phyloP scores from a whole-genome alignment of 306 rosid species.

The Carpinus fangiana region DNA sequence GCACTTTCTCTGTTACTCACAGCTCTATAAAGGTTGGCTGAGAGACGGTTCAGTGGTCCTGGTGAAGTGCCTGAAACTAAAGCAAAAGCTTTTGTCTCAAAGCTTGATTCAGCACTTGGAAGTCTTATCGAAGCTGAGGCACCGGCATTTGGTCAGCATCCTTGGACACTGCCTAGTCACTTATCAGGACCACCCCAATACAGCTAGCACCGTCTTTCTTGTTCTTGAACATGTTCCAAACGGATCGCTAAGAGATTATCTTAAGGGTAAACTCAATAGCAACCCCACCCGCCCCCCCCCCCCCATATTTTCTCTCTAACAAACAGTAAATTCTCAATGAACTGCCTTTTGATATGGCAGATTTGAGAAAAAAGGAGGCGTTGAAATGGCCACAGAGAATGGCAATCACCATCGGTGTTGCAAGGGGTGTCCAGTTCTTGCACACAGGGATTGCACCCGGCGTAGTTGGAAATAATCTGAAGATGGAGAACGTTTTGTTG shows the following conservation, averaged over 20 bases:
- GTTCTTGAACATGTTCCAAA: slow-evolving; percentile 62
- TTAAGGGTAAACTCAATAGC: slow-evolving; percentile 52
- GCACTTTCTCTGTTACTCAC: slow-evolving; percentile 17
- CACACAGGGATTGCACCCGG: slow-evolving; percentile 67
- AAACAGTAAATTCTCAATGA: neutral
- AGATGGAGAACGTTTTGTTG: slow-evolving; percentile 61
- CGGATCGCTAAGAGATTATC: slow-evolving; percentile 55
- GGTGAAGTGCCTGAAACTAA: slow-evolving; percentile 51
- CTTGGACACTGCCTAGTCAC: slow-evolving; percentile 67
- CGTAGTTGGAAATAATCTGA: slow-evolving; percentile 67
- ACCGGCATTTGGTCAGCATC: slow-evolving; percentile 79
- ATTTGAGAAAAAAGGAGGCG: slow-evolving; percentile 67
- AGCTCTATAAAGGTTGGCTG: slow-evolving; percentile 74
- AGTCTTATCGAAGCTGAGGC: slow-evolving; percentile 64
- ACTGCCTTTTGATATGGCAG: slow-evolving; percentile 37
- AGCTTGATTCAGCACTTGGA: slow-evolving; percentile 49
- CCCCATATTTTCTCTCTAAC: neutral
- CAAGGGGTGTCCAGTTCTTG: slow-evolving; percentile 73
- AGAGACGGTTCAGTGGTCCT: slow-evolving; percentile 63
- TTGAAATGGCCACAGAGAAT: slow-evolving; percentile 94
- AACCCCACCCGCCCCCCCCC: too few species aligned
- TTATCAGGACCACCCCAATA: slow-evolving; percentile 54
- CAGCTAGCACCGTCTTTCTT: slow-evolving; percentile 51
- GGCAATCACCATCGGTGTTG: slow-evolving; percentile 64
- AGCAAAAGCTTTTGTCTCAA: slow-evolving; percentile 50